These are phyloP conservation scores for Sherardia arvensis DNA, from an alignment of 257 asterid species.

Conservation along the genomic window DNA sequence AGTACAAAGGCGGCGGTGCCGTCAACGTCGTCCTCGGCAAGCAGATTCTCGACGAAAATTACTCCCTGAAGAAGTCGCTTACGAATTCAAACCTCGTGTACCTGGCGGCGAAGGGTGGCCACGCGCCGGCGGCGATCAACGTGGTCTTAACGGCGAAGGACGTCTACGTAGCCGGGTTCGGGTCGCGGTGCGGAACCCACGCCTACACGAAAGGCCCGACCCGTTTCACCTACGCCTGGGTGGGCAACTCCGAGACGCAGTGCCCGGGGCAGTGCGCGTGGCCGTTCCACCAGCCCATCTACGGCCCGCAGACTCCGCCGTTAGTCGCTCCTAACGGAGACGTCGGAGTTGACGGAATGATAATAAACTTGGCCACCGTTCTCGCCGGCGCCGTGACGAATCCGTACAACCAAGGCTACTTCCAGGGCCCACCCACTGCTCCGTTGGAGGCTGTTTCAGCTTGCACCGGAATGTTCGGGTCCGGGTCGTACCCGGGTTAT, in stretches of 20 bases:
- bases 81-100: constrained; percentile 35
- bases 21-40: constrained; percentile 34
- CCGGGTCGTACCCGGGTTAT: constrained; percentile 70
- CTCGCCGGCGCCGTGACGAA: constrained; percentile 74
- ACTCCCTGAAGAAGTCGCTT: constrained; percentile 44
- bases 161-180: constrained; percentile 61
- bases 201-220: constrained; percentile 45
- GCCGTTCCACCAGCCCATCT: constrained; percentile 81
- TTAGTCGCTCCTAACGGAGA: constrained; percentile 61
- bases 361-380: constrained; percentile 58
- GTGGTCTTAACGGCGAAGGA: constrained; percentile 63
- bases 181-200: constrained; percentile 65
- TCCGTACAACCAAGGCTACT: constrained; percentile 60
- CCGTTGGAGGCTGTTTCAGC: constrained; percentile 83
- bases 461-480: constrained; percentile 60
- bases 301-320: constrained; percentile 77
- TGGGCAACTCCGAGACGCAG: constrained; percentile 62
- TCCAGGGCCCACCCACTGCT: constrained; percentile 62
- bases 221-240: constrained; percentile 68
- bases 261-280: constrained; percentile 81
- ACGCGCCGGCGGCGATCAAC: constrained; percentile 36
- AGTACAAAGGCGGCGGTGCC: constrained; percentile 34
- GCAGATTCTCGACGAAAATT: constrained; percentile 46
- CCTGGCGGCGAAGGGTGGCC: constrained; percentile 57
- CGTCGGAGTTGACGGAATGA: constrained; percentile 71